phyloP scores from a whole-genome alignment of 73 alveolate genomes.

The Paramecium bursaria region DNA sequence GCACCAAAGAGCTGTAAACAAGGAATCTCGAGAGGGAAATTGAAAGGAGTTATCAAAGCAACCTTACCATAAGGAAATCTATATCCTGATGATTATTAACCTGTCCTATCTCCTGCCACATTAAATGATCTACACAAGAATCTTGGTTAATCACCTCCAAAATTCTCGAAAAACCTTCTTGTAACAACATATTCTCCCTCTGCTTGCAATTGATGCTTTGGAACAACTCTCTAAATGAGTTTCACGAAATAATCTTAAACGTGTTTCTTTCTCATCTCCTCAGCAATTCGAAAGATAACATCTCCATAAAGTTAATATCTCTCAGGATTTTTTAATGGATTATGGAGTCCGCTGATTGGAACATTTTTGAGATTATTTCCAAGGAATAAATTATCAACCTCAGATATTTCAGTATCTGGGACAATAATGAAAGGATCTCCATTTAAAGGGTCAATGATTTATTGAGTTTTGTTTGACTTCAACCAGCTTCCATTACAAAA shows the following conservation, averaged over 20 bases:
- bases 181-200: constrained; percentile 82
- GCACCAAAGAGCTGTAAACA: constrained; percentile 83
- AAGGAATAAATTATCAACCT: constrained; percentile 66
- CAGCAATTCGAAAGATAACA: constrained; percentile 77
- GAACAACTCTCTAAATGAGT: constrained; percentile 74
- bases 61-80: constrained; percentile 89
- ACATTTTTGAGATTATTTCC: constrained; percentile 57
- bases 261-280: constrained; percentile 71
- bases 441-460: constrained; percentile 77
- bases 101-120: constrained; percentile 84
- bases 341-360: constrained; percentile 83
- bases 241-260: constrained; percentile 76
- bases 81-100: constrained; percentile 78
- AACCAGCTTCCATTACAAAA: constrained; percentile 80
- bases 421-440: constrained; percentile 70
- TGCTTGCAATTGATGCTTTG: constrained; percentile 75
- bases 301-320: constrained; percentile 83
- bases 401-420: constrained; percentile 72
- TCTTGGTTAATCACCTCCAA: constrained; percentile 86
- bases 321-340: constrained; percentile 84
- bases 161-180: constrained; percentile 80
- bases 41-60: constrained; percentile 82
- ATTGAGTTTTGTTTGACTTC: constrained; percentile 59
- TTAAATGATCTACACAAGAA: constrained; percentile 74
- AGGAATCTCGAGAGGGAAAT: constrained; percentile 90